Conservation (phyloP, 1,284 basidiomycete genomes). For the Cronartium ribicola region DNA sequence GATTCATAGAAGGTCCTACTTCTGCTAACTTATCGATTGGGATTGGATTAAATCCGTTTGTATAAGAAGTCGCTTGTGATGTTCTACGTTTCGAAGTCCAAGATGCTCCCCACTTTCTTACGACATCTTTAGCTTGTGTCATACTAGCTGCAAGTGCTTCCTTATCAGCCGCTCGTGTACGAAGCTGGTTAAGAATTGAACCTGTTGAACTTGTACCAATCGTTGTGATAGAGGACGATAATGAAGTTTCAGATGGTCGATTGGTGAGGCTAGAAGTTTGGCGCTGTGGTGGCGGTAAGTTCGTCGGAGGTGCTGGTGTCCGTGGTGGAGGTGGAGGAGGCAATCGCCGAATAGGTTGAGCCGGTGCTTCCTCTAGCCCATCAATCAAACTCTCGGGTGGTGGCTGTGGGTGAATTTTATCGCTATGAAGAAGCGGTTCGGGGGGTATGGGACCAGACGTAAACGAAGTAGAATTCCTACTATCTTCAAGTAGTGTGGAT, state of each 20-base stretch:
- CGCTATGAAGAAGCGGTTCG: neutral
- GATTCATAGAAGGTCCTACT: neutral
- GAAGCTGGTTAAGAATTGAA: slow-evolving; percentile 50
- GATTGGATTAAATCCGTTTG: slow-evolving; percentile 40
- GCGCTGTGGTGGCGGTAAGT: slow-evolving; percentile 33
- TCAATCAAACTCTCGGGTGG: slow-evolving; percentile 3
- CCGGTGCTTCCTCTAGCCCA: slow-evolving; percentile 5
- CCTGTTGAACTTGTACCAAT: slow-evolving; percentile 40
- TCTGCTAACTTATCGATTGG: slow-evolving; percentile 17
- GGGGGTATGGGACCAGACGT: neutral
- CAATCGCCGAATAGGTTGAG: slow-evolving; percentile 7
- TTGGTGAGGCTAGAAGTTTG: neutral
- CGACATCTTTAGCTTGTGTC: slow-evolving; percentile 66
- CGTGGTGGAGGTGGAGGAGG: slow-evolving; percentile 30
- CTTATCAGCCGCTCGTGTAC: slow-evolving; percentile 65
- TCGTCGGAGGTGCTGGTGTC: slow-evolving; percentile 12
- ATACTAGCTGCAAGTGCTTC: slow-evolving; percentile 59
- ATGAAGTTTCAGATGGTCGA: neutral
- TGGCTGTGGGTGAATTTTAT: neutral
- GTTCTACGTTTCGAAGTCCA: slow-evolving; percentile 54
- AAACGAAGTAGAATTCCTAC: neutral
- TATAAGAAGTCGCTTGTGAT: slow-evolving; percentile 28
- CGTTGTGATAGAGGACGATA: slow-evolving; percentile 9
- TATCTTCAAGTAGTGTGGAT: too few relatives aligned
- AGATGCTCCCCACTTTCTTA: slow-evolving; percentile 80